phyloP scores from a whole-genome alignment of 768 basidiomycete genomes.

The Mycena alexandri region DNA sequence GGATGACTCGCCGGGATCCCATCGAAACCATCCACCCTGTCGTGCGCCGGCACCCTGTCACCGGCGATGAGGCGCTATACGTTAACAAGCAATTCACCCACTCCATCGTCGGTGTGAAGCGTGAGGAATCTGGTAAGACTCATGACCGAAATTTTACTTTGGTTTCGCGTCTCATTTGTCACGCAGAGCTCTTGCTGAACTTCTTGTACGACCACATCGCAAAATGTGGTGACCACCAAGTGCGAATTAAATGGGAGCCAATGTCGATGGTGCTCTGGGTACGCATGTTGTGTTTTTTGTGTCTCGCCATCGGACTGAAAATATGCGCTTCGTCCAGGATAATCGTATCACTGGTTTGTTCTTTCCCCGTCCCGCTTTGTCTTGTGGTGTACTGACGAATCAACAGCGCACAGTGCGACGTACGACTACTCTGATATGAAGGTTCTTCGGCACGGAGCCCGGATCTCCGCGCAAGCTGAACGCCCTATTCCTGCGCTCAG shows the following conservation, averaged over 20 bases:
- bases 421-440: conserved; percentile 50
- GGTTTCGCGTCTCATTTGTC: no score
- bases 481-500: conserved; percentile 50
- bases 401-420: conserved; percentile 47
- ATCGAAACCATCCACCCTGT: conserved; percentile 54
- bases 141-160: no score
- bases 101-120: conserved; percentile 66
- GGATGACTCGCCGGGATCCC: conserved; percentile 50
- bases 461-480: conserved; percentile 60
- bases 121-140: conserved; percentile 56
- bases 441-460: conserved; percentile 54
- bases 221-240: conserved; percentile 63
- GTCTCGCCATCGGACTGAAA: no score
- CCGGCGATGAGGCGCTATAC: conserved; percentile 70
- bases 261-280: conserved; percentile 71
- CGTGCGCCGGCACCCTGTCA: conserved; percentile 70
- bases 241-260: conserved; percentile 61
- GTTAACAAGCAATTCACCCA: conserved; percentile 68
- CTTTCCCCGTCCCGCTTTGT: no score
- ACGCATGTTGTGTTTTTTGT: no score
- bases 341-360: no score
- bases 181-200: conserved; percentile 59
- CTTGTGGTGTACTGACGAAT: no score
- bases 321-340: no score
- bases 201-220: conserved; percentile 67